A percentile compares a stretch with the other conserved stretches of the same genome.
These are phyloP conservation scores for Dactylellina drechsleri DNA, from an alignment of 2,329 filamentous ascomycete species.

Conservation along the genomic window DNA sequence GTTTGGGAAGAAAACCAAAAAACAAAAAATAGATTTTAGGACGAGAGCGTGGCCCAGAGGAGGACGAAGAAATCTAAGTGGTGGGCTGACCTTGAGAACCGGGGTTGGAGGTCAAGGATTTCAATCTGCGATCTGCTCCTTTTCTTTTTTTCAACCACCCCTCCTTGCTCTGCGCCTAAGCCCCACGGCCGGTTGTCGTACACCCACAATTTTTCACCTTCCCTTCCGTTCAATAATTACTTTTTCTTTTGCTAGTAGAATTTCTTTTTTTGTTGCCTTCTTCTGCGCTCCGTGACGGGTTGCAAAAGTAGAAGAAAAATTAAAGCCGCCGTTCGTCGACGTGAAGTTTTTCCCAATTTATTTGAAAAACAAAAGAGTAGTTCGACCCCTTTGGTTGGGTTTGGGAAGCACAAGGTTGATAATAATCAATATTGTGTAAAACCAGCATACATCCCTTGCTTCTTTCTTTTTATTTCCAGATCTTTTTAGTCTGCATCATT, in stretches of 20 bases:
- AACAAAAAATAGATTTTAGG: conserved; percentile 20
- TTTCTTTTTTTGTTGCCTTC: not conserved
- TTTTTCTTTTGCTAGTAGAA: conserved; percentile 13
- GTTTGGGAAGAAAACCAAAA: conserved; percentile 36
- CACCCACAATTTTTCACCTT: conserved; percentile 32
- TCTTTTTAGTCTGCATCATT: conserved; percentile 33
- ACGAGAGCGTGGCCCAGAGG: conserved; percentile 16
- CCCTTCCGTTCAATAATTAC: conserved; percentile 22
- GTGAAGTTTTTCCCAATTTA: conserved; percentile 44
- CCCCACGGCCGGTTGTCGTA: conserved; percentile 45
- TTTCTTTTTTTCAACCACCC: conserved; percentile 24
- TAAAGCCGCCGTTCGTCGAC: conserved; percentile 36
- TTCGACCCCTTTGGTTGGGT: conserved; percentile 47
- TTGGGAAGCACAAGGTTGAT: conserved; percentile 54
- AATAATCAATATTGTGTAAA: conserved; percentile 31
- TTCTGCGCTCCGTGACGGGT: conserved; percentile 23
- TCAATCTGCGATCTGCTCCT: conserved; percentile 52
- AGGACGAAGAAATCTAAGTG: conserved; percentile 32
- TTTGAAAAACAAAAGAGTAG: conserved; percentile 51
- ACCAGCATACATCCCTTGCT: conserved; percentile 28
- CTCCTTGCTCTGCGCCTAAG: conserved; percentile 45
- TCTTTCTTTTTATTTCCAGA: conserved; percentile 34
- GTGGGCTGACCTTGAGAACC: conserved; percentile 51
- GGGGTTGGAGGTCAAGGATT: conserved; percentile 43
- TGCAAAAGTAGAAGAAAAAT: conserved; percentile 16